Conservation (phyloP, 768 basidiomycete species). For the Mycena galopus region DNA sequence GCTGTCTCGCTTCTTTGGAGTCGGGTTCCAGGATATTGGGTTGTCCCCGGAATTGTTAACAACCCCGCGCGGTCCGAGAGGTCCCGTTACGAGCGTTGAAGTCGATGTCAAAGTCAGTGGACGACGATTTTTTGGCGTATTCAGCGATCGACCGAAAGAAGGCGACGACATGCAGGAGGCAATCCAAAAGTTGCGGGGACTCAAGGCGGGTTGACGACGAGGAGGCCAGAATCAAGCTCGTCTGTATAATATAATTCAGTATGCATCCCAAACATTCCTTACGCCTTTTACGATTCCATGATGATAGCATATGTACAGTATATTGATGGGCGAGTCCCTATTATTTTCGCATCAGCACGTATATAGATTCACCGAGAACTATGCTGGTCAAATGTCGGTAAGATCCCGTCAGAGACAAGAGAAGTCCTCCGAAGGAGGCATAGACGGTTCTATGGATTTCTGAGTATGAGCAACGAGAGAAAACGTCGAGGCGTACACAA, state of each 20-base stretch:
- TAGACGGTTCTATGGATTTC: conserved; percentile 82
- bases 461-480: conserved; percentile 26
- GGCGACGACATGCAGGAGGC: conserved; percentile 57
- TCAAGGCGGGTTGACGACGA: conserved; percentile 48
- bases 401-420: conserved; percentile 94
- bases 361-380: conserved; percentile 94
- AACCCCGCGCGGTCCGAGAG: not conserved
- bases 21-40: conserved; percentile 60
- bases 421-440: conserved; percentile 94
- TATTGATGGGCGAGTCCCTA: conserved; percentile 47
- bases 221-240: not conserved
- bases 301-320: conserved; percentile 17
- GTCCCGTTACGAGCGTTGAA: conserved; percentile 35
- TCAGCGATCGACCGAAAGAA: conserved; percentile 49
- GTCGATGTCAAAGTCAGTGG: conserved; percentile 57
- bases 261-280: conserved; percentile 17
- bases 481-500: conserved; percentile 74
- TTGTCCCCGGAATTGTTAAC: conserved; percentile 31
- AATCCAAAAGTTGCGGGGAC: conserved; percentile 58
- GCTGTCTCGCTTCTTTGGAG: conserved; percentile 70
- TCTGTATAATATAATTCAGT: conserved; percentile 31
- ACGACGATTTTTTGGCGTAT: conserved; percentile 55
- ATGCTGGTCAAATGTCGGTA: conserved; percentile 93
- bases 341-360: conserved; percentile 88
- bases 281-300: conserved; percentile 28